Conservation (phyloP, 2,329 filamentous ascomycete species). For the Microdochium paspali region DNA sequence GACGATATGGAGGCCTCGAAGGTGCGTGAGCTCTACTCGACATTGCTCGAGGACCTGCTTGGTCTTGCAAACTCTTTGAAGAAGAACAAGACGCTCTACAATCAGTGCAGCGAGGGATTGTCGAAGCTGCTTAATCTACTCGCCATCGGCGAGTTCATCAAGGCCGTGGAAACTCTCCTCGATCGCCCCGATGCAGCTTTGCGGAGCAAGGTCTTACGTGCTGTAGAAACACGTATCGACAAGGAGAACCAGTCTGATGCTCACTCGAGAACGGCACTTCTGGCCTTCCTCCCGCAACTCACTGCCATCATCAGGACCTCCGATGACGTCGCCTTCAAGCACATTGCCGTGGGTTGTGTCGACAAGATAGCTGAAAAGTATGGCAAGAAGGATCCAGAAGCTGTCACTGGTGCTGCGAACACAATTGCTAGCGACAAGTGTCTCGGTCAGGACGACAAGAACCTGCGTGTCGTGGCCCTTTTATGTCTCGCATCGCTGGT, state of each 20-base stretch:
- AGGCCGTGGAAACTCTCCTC: conserved; percentile 74
- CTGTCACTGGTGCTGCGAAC: conserved; percentile 64
- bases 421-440: conserved; percentile 70
- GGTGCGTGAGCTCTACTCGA: conserved; percentile 59
- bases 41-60: conserved; percentile 56
- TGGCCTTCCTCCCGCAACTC: conserved; percentile 72
- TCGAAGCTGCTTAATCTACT: conserved; percentile 75
- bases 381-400: conserved; percentile 79
- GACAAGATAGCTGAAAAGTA: conserved; percentile 93
- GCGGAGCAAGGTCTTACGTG: conserved; percentile 69
- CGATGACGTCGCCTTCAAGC: conserved; percentile 65
- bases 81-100: conserved; percentile 43
- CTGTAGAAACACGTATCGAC: conserved; percentile 72
- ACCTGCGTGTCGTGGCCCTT: conserved; percentile 73
- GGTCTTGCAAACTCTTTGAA: conserved; percentile 57
- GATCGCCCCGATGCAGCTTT: conserved; percentile 65
- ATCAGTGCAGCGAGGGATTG: conserved; percentile 59
- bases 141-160: conserved; percentile 81
- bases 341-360: conserved; percentile 79
- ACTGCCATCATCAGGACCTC: conserved; percentile 68
- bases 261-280: conserved; percentile 58
- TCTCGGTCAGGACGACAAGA: conserved; percentile 62
- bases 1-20: conserved; percentile 59
- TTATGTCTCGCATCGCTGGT: conserved; percentile 83
- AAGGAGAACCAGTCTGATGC: conserved; percentile 61